Percentiles rank a stretch among this genome's conserved stretches.
Conservation (phyloP, 257 asterid genomes). For the Scutellaria baicalensis region DNA sequence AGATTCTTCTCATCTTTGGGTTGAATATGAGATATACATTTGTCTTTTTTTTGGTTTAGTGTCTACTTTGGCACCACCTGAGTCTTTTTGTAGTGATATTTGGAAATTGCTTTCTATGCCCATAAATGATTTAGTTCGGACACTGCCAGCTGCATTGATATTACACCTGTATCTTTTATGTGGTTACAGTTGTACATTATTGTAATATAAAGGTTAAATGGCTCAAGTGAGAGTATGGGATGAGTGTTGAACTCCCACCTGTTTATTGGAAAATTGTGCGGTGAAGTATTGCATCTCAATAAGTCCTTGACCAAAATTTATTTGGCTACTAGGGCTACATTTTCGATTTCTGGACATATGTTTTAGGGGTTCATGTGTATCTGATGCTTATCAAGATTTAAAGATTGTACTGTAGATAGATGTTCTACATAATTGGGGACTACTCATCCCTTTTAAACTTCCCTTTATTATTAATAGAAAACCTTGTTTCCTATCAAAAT, state of each 20-base stretch:
- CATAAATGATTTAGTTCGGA: background rate
- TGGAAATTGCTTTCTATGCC: background rate
- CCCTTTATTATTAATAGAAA: no score
- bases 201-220: background rate
- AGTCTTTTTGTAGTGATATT: background rate
- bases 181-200: background rate
- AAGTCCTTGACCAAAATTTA: background rate
- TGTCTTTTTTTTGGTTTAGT: background rate
- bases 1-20: background rate
- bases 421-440: no score
- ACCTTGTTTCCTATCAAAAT: no score
- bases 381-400: no score
- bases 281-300: background rate
- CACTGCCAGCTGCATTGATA: background rate
- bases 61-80: background rate
- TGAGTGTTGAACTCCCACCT: background rate
- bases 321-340: no score
- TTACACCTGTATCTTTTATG: background rate
- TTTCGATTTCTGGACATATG: no score
- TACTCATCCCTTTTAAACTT: no score
- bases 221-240: background rate
- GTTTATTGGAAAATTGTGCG: background rate
- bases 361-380: no score
- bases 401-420: no score
- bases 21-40: background rate